Evolutionary conservation across 1,284 basidiomycete genomes (phyloP), one percentile per base, ranked within the genome.

Genomic region (Hortiboletus rubellus): DNA sequence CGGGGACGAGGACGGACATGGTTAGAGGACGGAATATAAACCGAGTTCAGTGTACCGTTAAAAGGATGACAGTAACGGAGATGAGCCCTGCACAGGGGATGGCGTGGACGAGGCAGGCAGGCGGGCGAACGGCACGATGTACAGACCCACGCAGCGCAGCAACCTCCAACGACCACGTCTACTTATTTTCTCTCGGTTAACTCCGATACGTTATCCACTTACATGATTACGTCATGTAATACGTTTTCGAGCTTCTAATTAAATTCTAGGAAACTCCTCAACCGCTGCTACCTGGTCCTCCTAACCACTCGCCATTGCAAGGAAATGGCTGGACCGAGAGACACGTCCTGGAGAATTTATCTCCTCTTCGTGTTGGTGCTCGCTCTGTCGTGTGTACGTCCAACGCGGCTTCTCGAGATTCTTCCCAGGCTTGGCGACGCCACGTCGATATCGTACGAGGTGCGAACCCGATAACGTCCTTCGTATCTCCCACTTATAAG

Each of bases 1-100:
- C 61, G 27, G 59, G 60, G 46, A 73, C 62, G 51, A 73, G 69
- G 44, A 73, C 67, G 36, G 69, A 71, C 69, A 71, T 71, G 52
- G 52, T 52, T 44, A 15, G 11, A 15, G 33, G 2, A n/a, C 17
- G 11, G 18, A 30, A 54, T 48, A 18, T 11, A 7, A 14, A 27
- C 27, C 15, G 30, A 14, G 22, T 27, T 36, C 48, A 31, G 17
- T 24, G 5, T 7, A 36, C 52, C 43, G 63, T 64, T 65, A 57
- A 66, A 66, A 65, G 45, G 40, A 31, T 15, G 10, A n/a, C 5
- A 27, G 46, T 27, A 40, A 59, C 67, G 67, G 68, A 70, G 47
- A 70, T 70, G 64, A 66, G 66, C 34, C 68, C 63, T 65, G 52
- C 53, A 55, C 38, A 52, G 54, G 50, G 27, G 45, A 58, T 52